These are phyloP conservation scores for Paspalum vaginatum DNA, from an alignment of 176 grass and related monocot species.

Conservation along the genomic window DNA sequence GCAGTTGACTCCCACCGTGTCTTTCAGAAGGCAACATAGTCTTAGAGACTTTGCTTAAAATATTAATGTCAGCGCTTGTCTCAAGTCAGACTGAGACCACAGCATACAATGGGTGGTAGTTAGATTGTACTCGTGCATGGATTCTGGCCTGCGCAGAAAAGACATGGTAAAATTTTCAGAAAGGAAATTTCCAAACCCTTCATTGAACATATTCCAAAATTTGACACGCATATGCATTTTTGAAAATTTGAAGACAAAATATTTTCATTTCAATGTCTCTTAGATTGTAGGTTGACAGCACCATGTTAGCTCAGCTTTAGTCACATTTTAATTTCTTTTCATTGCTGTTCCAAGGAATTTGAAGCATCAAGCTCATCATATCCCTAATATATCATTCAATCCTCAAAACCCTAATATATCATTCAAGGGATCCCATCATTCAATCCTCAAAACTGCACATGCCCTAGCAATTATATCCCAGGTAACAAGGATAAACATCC, in stretches of 20 bases:
- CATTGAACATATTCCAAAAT: conserved; percentile 23
- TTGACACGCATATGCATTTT: not conserved
- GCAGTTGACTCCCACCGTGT: conserved; percentile 84
- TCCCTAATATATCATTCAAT: no score
- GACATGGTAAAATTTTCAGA: conserved; percentile 13
- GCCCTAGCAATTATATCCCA: not conserved
- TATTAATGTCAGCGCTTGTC: conserved; percentile 84
- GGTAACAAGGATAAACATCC: not conserved
- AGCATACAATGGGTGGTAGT: conserved; percentile 91
- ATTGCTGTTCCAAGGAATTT: not conserved
- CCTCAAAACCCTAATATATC: no score
- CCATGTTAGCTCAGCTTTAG: conserved; percentile 30
- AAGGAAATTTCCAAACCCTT: not conserved
- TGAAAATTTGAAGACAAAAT: not conserved
- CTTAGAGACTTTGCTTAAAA: conserved; percentile 88
- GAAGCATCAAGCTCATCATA: conserved; percentile 8
- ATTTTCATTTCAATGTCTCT: conserved; percentile 5
- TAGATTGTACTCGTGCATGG: conserved; percentile 94
- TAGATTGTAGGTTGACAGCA: conserved; percentile 7
- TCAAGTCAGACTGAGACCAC: conserved; percentile 95
- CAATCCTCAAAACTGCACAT: conserved; percentile 2
- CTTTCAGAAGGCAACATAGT: conserved; percentile 83
- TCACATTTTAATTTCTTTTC: conserved; percentile 12
- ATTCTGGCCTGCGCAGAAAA: conserved; percentile 73
- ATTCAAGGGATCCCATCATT: no score